Base-by-base conservation (phyloP, 2,329 filamentous ascomycete genomes). In the Colletotrichum agaves region DNA sequence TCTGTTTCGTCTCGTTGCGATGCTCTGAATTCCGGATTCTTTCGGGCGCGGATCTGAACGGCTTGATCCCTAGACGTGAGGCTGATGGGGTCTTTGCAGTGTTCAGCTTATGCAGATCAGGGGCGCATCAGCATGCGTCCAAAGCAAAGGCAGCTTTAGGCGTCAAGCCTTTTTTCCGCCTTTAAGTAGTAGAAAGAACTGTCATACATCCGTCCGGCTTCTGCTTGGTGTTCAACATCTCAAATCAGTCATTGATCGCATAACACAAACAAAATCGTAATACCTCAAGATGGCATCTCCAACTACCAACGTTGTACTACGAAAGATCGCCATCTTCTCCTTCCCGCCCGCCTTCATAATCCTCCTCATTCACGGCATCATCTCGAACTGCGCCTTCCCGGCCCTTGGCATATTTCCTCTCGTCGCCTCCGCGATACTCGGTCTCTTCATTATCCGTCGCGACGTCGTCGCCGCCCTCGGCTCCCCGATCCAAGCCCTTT, bases 251-350 rank as follows among this genome's bases (percentile, higher is more conserved):
- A 50, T 12, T n/a, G 4, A 50, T 15, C n/a, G 2, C 10, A 37
- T 10, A 50, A 1, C n/a, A 50, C 2, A 33, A 0, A 50, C 23
- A 10, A 3, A 6, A 7, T 0, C 47, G 17, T 19, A 47, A 10
- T 12, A 8, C 19, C 0, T 1, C 17, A 43, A 27, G 10, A 66
- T 67, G 63, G 15, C 35, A 6, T 63, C 63, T 8, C 35, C 50
- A 31, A 17, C 49, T 13, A 63, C 23, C 27, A 63, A 27, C 39
- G 17, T 59, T 12, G 23, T 50, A 19, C 17, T 71, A 21, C 65
- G 64, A 7, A 55, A 61, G 35, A 56, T 64, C 56, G 78, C 76
- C 52, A 72, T 80, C 10, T 39, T 73, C 37, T 21, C 62, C 5
- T 72, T 72, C 27, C 52, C 53, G 1, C 53, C 61, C 2, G 65